Conservation (phyloP, 2,329 filamentous ascomycete species). For the Fusarium euwallaceae region DNA sequence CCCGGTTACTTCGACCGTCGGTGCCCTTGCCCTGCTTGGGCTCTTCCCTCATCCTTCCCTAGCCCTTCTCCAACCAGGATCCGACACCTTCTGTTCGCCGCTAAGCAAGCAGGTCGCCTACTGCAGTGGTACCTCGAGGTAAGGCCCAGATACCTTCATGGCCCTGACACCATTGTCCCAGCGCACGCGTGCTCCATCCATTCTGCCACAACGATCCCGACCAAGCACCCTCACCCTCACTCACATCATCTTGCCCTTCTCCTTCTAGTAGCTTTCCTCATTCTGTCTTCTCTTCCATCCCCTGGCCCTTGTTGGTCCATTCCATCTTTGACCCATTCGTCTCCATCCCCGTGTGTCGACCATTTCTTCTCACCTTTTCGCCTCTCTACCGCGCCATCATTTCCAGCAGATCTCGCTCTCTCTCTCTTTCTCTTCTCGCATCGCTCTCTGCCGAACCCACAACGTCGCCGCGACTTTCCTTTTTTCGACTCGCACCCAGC, state of each 20-base stretch:
- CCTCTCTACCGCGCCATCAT: constrained; percentile 33
- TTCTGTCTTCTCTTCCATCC: constrained; percentile 38
- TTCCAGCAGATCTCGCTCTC: constrained; percentile 24
- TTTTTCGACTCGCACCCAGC: constrained; percentile 19
- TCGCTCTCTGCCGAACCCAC: constrained; percentile 9
- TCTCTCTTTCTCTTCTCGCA: constrained; percentile 20
- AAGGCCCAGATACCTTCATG: constrained; percentile 41
- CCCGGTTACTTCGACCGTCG: constrained; percentile 42
- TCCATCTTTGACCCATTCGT: constrained; percentile 36
- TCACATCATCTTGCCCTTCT: constrained; percentile 29
- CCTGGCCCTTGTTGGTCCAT: constrained; percentile 31
- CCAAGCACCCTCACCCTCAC: constrained; percentile 33
- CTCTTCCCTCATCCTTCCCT: constrained; percentile 41
- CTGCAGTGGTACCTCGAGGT: constrained; percentile 40
- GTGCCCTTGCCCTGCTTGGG: constrained; percentile 34
- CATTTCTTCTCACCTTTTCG: constrained; percentile 25
- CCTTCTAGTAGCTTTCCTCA: constrained; percentile 27
- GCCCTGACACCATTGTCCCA: constrained; percentile 44
- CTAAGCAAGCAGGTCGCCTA: constrained; percentile 35
- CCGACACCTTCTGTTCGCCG: constrained; percentile 39
- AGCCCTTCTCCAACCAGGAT: constrained; percentile 42
- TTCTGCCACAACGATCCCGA: constrained; percentile 30
- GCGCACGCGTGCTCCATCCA: constrained; percentile 40
- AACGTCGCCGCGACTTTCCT: constrained; percentile 17
- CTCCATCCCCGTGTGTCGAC: constrained; percentile 34